Conservation (phyloP, 345 rosid species). For the Balakata baccata region DNA sequence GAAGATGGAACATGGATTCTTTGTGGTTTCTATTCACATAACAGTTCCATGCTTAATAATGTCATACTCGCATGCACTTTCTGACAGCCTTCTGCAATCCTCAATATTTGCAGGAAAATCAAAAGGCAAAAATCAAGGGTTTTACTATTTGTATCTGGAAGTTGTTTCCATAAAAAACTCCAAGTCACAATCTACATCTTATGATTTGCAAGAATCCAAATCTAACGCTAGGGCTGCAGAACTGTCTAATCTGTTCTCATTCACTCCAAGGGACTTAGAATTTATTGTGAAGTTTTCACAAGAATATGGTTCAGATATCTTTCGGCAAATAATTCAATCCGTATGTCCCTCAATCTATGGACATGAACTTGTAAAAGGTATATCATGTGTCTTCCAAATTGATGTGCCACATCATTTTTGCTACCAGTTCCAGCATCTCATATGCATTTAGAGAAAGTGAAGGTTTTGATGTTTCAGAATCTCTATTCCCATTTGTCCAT, state of each 20-base stretch:
- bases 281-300: conserved; percentile 81
- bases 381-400: background rate
- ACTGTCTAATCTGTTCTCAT: conserved; percentile 66
- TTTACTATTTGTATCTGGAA: conserved; percentile 85
- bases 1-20: background rate
- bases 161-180: conserved; percentile 76
- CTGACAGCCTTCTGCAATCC: conserved; percentile 11
- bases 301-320: conserved; percentile 81
- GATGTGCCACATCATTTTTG: background rate
- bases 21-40: background rate
- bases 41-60: background rate
- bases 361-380: conserved; percentile 97
- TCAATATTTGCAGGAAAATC: conserved; percentile 69
- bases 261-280: conserved; percentile 81
- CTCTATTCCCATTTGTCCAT: background rate
- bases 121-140: conserved; percentile 81
- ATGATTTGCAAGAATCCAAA: conserved; percentile 50
- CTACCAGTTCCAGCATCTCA: background rate
- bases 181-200: conserved; percentile 61
- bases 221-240: conserved; percentile 47
- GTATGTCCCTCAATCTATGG: conserved; percentile 96
- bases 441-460: background rate
- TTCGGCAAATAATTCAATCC: conserved; percentile 76
- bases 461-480: background rate
- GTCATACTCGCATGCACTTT: background rate